Conservation (phyloP, 2,329 filamentous ascomycete genomes). For the Dothideomycetidae sp. region DNA sequence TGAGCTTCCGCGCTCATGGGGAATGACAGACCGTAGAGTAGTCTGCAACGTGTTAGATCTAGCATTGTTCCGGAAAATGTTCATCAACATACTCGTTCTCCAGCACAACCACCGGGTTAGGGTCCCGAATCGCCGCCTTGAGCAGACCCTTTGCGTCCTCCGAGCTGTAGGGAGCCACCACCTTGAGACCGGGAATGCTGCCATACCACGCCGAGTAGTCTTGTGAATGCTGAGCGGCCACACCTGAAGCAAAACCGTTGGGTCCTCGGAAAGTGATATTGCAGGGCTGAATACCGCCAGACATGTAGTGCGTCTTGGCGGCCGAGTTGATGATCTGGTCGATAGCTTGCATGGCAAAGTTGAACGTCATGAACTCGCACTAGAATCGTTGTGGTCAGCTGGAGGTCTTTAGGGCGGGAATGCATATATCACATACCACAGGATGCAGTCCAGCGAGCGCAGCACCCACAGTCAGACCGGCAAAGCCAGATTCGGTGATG, state of each 20-base stretch:
- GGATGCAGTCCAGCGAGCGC: slow-evolving; percentile 89
- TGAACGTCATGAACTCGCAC: slow-evolving; percentile 99
- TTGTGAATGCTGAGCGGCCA: slow-evolving; percentile 95
- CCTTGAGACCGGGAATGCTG: slow-evolving; percentile 93
- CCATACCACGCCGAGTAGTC: slow-evolving; percentile 99
- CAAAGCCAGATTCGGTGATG: slow-evolving; percentile 95
- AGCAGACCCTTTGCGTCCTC: slow-evolving; percentile 97
- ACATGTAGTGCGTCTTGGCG: slow-evolving; percentile 99
- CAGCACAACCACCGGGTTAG: slow-evolving; percentile 75
- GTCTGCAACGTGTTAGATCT: slow-evolving; percentile 30
- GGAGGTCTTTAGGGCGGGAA: neutral
- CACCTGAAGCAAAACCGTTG: slow-evolving; percentile 93
- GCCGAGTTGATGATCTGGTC: slow-evolving; percentile 99
- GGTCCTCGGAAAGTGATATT: slow-evolving; percentile 99
- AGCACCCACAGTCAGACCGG: slow-evolving; percentile 83
- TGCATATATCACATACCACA: slow-evolving; percentile 48
- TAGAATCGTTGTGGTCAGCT: slow-evolving; percentile 25
- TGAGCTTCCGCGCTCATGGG: slow-evolving; percentile 95
- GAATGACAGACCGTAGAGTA: slow-evolving; percentile 84
- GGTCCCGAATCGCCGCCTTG: slow-evolving; percentile 95
- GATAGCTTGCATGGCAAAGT: slow-evolving; percentile 99
- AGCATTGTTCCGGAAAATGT: neutral
- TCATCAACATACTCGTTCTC: slow-evolving; percentile 34
- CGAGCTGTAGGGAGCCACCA: slow-evolving; percentile 87
- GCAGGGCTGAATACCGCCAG: slow-evolving; percentile 96